Evolutionary conservation across 208 protist genomes (phyloP).

Genomic region (Trypanosoma conorhini): DNA sequence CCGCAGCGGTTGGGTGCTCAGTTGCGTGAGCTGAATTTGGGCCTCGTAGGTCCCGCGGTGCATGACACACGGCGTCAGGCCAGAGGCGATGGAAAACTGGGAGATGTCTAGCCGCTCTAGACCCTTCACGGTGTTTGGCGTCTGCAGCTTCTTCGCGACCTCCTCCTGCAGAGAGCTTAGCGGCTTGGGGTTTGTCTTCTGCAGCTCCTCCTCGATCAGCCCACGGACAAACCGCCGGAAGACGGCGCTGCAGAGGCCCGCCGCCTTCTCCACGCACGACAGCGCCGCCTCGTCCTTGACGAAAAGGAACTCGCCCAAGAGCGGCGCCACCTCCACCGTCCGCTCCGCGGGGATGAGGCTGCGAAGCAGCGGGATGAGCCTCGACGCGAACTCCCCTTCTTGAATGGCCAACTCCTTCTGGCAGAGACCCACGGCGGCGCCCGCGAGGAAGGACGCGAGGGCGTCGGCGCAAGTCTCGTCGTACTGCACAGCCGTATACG

Average conservation of each 20-base stretch:
- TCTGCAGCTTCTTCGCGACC: constrained; percentile 63
- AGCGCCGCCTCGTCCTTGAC: constrained; percentile 78
- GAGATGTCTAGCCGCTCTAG: constrained; percentile 61
- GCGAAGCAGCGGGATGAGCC: constrained; percentile 37
- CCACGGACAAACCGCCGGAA: constrained; percentile 74
- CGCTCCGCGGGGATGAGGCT: constrained; percentile 27
- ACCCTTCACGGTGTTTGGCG: constrained; percentile 70
- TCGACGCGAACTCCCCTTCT: constrained; percentile 61
- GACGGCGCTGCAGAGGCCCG: constrained; percentile 72
- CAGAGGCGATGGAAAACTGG: constrained; percentile 67
- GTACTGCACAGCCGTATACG: constrained; percentile 13
- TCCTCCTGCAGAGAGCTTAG: constrained; percentile 67
- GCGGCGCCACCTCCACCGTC: constrained; percentile 57
- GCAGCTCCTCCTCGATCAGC: constrained; percentile 56
- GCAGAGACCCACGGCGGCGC: constrained; percentile 47
- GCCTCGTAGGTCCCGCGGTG: constrained; percentile 67
- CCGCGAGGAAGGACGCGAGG: constrained; percentile 32
- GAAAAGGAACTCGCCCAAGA: constrained; percentile 81
- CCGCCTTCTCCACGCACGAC: constrained; percentile 65
- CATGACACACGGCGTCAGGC: constrained; percentile 72
- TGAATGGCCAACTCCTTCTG: constrained; percentile 78
- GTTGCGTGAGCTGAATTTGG: constrained; percentile 58
- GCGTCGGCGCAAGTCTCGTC: constrained; percentile 14
- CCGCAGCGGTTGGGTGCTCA: constrained; percentile 43
- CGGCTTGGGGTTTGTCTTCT: constrained; percentile 45